A percentile compares a stretch with the other conserved stretches of the same genome.
Evolutionary conservation across 1,284 basidiomycete genomes (phyloP).

Genomic region (Exobasidium cylindrosporum): DNA sequence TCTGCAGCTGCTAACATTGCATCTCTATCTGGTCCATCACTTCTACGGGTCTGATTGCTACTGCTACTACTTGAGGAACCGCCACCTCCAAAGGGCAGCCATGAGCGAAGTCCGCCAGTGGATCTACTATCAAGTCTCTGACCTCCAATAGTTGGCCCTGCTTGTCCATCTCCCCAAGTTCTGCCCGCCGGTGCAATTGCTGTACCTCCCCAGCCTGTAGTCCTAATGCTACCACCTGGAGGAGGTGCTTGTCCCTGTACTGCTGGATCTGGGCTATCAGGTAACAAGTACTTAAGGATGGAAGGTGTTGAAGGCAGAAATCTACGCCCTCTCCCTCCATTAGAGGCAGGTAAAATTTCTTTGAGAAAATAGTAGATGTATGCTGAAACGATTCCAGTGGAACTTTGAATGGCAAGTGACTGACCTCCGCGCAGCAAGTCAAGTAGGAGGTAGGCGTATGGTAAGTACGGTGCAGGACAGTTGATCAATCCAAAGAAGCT

Average conservation of each 20-base stretch:
- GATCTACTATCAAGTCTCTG: background rate
- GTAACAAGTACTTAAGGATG: slow-evolving; percentile 24
- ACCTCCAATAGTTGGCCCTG: background rate
- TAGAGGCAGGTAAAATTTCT: slow-evolving; percentile 20
- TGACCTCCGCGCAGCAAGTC: slow-evolving; percentile 70
- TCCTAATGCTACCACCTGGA: slow-evolving; percentile 28
- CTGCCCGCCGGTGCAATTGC: slow-evolving; percentile 21
- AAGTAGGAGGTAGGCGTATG: slow-evolving; percentile 67
- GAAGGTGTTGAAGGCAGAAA: slow-evolving; percentile 25
- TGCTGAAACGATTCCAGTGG: slow-evolving; percentile 72
- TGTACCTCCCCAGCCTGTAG: slow-evolving; percentile 26
- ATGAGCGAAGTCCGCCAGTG: slow-evolving; percentile 11
- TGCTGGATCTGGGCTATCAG: slow-evolving; percentile 38
- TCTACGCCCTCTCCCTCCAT: slow-evolving; percentile 21
- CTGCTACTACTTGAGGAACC: slow-evolving; percentile 25
- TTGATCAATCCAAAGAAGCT: slow-evolving; percentile 42
- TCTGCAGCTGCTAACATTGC: slow-evolving; percentile 41
- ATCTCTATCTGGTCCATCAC: slow-evolving; percentile 23
- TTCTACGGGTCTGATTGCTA: slow-evolving; percentile 13
- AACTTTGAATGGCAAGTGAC: slow-evolving; percentile 61
- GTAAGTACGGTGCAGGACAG: slow-evolving; percentile 68
- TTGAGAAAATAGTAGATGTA: slow-evolving; percentile 61
- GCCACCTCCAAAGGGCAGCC: slow-evolving; percentile 9
- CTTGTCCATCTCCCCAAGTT: slow-evolving; percentile 18
- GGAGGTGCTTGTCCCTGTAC: slow-evolving; percentile 25